Percentiles rank a stretch among this genome's conserved stretches.
phyloP scores from a whole-genome alignment of 805 yeast genomes.

The Teunomyces cretensis region DNA sequence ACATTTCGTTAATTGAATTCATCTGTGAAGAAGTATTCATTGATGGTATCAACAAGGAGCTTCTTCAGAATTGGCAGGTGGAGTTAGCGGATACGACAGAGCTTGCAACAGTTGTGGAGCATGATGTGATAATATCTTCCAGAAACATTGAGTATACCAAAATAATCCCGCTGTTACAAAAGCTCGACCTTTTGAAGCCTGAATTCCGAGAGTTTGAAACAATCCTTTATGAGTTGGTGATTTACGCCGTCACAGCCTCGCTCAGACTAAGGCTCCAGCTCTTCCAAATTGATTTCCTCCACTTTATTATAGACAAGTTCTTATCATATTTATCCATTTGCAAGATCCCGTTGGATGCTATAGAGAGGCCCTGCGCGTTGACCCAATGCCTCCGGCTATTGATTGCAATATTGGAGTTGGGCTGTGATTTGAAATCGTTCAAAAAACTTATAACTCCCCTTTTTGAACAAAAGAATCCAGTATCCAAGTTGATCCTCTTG shows the following conservation, averaged over 20 bases:
- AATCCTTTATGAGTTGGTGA: conserved; percentile 25
- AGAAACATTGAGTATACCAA: conserved; percentile 1
- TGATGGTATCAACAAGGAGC: conserved; percentile 24
- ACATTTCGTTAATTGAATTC: conserved; percentile 14
- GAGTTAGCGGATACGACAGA: conserved; percentile 26
- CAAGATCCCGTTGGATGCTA: neutral
- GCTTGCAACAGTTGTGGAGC: conserved; percentile 20
- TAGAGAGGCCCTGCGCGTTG: conserved; percentile 11
- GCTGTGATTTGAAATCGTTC: conserved; percentile 26
- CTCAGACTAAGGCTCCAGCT: conserved; percentile 21
- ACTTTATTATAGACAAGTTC: conserved; percentile 19
- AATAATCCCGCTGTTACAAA: conserved; percentile 9
- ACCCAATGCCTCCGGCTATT: conserved; percentile 24
- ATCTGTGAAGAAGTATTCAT: conserved; percentile 23
- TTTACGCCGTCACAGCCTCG: conserved; percentile 20
- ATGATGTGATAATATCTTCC: conserved; percentile 19
- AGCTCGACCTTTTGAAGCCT: conserved; percentile 21
- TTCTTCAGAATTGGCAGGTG: conserved; percentile 36
- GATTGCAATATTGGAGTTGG: conserved; percentile 31
- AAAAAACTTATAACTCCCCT: conserved; percentile 21
- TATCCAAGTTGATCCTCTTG: conserved; percentile 16
- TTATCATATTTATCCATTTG: conserved; percentile 7
- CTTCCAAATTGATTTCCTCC: conserved; percentile 16
- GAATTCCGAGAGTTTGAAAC: conserved; percentile 27
- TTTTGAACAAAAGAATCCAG: conserved; percentile 6